Evolutionary conservation across 1,284 basidiomycete genomes (phyloP), one percentile per base, ranked within the genome.

Genomic region (Cerrena zonata): DNA sequence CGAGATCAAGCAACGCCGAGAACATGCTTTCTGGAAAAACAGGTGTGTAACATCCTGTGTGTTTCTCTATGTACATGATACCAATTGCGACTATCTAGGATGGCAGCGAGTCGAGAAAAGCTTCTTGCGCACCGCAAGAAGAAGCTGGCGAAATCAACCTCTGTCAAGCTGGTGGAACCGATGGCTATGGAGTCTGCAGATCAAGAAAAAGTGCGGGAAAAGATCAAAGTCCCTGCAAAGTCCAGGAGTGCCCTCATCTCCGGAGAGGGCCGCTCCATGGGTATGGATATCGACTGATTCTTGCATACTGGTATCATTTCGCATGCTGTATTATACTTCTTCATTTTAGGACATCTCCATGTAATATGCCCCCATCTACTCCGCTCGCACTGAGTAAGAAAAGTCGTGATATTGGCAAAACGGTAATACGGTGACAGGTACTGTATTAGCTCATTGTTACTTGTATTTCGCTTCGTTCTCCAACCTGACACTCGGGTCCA

Each of bases 21-120:
- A 99, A 68, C 82, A 86, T 56, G 92, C 91, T n/a, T 99, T 99
- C 81, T 99, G 88, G 86, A 96, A 91, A 71, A 90, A 89, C 77
- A 81, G 91, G 91, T 86, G 52, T 53, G 77, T 70, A 38, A 21
- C 42, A 39, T 21, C 15, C 38, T 36, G 34, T 13, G 7, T 18
- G 37, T 38, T 38, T 23, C 36, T 19, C 13, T 2, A n/a, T 43
- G 22, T 25, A 26, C 46, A 39, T 40, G 15, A n/a, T n/a, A n/a
- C 25, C 37, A 46, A 23, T 24, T 23, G 36, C 53, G 23, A 36
- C 15, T 44, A 15, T 60, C 47, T 57, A 93, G 92, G 63, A 94
- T 94, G 92, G 81, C 85, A 10, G 78, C 78, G 55, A 80, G 79
- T 56, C 77, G 81, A 55, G 86, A 89, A 64, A 90, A 87, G 65